Evolutionary conservation across 768 basidiomycete species (phyloP).

Genomic region (Tubosaeta sp.): DNA sequence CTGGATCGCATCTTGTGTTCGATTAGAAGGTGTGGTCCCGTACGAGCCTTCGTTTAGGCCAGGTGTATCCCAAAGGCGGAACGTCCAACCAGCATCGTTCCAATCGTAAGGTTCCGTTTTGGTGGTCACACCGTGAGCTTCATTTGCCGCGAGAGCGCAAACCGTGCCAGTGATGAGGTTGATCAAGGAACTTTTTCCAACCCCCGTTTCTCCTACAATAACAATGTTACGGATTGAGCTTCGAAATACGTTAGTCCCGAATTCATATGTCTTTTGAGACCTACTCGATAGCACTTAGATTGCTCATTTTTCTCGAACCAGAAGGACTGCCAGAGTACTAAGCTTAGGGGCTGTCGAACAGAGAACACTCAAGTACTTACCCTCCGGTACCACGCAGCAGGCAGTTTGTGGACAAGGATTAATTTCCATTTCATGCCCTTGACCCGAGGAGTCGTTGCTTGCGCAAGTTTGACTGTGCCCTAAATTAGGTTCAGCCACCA

Average conservation of each 20-base stretch:
- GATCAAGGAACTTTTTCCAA: slow-evolving; percentile 30
- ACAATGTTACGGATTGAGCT: slow-evolving; percentile 25
- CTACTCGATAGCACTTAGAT: slow-evolving; percentile 3
- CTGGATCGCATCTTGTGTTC: slow-evolving; percentile 23
- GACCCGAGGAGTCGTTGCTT: too few species aligned
- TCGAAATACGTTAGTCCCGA: slow-evolving; percentile 4
- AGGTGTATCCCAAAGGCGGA: slow-evolving; percentile 30
- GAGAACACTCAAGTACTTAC: too few species aligned
- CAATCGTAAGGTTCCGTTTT: slow-evolving; percentile 17
- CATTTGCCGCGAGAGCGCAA: slow-evolving; percentile 18
- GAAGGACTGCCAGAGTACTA: too few species aligned
- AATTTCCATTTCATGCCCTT: too few species aligned
- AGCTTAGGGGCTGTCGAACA: too few species aligned
- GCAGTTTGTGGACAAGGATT: too few species aligned
- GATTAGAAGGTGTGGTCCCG: slow-evolving; percentile 19
- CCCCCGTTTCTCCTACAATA: slow-evolving; percentile 27
- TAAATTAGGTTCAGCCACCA: too few species aligned
- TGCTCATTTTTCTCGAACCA: slow-evolving; percentile 2
- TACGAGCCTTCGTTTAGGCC: slow-evolving; percentile 29
- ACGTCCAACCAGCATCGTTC: slow-evolving; percentile 14
- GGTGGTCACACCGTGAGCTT: slow-evolving; percentile 22
- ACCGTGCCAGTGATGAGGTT: slow-evolving; percentile 26
- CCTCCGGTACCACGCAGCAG: too few species aligned
- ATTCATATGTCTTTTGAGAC: background rate
- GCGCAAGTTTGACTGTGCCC: too few species aligned